These are phyloP conservation scores for Paraconiothyrium brasiliense DNA, from an alignment of 2,329 filamentous ascomycete genomes.

Conservation along the genomic window DNA sequence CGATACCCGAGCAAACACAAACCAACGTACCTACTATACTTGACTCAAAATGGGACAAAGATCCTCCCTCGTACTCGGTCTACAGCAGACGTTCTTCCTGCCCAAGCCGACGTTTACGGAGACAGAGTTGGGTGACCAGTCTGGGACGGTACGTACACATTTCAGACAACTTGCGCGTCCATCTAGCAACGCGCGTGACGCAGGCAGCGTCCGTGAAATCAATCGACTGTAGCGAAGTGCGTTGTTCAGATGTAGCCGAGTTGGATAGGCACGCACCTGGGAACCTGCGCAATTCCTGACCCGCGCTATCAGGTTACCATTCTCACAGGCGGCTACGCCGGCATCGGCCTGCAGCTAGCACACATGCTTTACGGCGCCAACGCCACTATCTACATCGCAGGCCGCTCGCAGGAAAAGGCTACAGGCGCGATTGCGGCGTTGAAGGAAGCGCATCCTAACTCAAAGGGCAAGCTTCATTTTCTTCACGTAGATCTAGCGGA, in stretches of 20 bases:
- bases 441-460: conserved; percentile 35
- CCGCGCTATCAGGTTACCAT: conserved; percentile 52
- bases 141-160: conserved; percentile 15
- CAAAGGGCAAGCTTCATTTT: conserved; percentile 36
- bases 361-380: conserved; percentile 63
- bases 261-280: too few relatives aligned
- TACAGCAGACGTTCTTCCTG: conserved; percentile 30
- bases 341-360: conserved; percentile 61
- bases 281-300: too few relatives aligned
- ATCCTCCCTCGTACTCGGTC: not conserved
- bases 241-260: too few relatives aligned
- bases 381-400: conserved; percentile 58
- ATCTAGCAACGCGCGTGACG: too few relatives aligned
- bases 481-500: conserved; percentile 51
- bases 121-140: conserved; percentile 53
- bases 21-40: not conserved
- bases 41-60: not conserved
- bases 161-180: not conserved
- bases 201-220: too few relatives aligned
- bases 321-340: conserved; percentile 59
- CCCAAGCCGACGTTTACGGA: conserved; percentile 50
- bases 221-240: too few relatives aligned
- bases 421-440: conserved; percentile 45
- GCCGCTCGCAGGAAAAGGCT: conserved; percentile 49
- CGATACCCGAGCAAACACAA: too few relatives aligned